Evolutionary conservation across 1,284 basidiomycete species (phyloP), one percentile per base, ranked within the genome.

Genomic region (Coriolopsis trogii): DNA sequence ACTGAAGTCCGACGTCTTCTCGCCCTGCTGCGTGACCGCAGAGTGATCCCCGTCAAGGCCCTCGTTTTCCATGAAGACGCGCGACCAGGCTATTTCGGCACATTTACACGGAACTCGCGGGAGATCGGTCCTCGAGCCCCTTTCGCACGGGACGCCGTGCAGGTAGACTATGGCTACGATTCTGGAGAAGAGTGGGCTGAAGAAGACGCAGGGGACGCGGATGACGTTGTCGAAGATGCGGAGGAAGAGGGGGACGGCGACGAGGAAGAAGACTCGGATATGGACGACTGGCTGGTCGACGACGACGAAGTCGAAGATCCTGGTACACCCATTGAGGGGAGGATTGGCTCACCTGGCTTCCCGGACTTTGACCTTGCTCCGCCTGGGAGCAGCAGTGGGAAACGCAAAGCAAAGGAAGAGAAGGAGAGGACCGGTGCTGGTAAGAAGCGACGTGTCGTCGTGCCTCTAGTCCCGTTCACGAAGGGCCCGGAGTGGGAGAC

Each of bases 51-150:
- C 0, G 79, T 81, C 26, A 94, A 93, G 68, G 79, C 85, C 2
- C 72, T 95, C 39, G 84, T 89, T 53, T 94, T 93, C 67, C 68
- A 75, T 20, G 85, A 86, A 54, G 89, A 94, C 65, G 76, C 78
- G 0, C 82, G 92, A 28, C 92, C 92, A 16, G 91, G 90, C 2
- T 95, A 93, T 68, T 87, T 85, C 61, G 92, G 91, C 23, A 94
- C 92, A 15, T 94, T 89, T 87, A 92, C 91, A 9, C 84, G 86
- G 43, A 81, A 75, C 53, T 91, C 89, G 20, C 74, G 74, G 13
- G 69, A 81, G 44, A 81, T 95, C 49, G 84, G 87, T 2, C 83
- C 89, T 7, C 81, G 92, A n/a, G 79, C 75, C 26, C 91, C 93
- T 1, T 84, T 92, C 53, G 80, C 76, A 3, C 78, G 79, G 55